Conservation (phyloP, 2,329 filamentous ascomycete genomes). For the Cercospora canescens region DNA sequence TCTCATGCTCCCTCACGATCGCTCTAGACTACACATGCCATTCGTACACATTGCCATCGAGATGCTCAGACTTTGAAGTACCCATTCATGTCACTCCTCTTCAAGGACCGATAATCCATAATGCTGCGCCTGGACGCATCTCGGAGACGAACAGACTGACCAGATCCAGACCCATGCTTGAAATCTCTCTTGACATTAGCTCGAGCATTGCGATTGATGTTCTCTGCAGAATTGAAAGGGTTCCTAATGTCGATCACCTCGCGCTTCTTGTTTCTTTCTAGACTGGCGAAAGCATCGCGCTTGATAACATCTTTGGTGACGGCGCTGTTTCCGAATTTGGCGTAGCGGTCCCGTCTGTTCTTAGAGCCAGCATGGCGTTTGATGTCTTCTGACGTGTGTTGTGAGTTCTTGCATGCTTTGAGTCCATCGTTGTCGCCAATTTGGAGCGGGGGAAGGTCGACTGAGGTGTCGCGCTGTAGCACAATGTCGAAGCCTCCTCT, state of each 20-base stretch:
- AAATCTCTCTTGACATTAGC: background rate
- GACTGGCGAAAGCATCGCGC: background rate
- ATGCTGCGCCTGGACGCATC: background rate
- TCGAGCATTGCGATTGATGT: background rate
- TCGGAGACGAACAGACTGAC: background rate
- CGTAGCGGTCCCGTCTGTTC: background rate
- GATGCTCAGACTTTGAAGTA: background rate
- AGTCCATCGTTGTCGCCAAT: background rate
- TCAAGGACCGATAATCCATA: background rate
- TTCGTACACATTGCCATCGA: no score
- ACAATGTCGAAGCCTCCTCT: background rate
- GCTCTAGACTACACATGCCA: background rate
- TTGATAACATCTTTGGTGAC: background rate
- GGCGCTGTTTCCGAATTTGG: background rate
- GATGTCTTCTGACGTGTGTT: background rate
- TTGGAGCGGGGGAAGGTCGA: background rate
- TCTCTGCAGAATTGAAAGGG: background rate
- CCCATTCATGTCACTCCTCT: background rate
- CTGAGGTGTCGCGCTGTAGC: background rate
- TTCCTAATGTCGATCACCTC: background rate
- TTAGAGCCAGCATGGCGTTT: background rate
- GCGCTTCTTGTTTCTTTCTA: background rate
- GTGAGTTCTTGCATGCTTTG: background rate
- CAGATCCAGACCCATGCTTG: background rate
- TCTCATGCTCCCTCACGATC: background rate